phyloP scores from a whole-genome alignment of 768 basidiomycete genomes.

The Termitomyces sp. region DNA sequence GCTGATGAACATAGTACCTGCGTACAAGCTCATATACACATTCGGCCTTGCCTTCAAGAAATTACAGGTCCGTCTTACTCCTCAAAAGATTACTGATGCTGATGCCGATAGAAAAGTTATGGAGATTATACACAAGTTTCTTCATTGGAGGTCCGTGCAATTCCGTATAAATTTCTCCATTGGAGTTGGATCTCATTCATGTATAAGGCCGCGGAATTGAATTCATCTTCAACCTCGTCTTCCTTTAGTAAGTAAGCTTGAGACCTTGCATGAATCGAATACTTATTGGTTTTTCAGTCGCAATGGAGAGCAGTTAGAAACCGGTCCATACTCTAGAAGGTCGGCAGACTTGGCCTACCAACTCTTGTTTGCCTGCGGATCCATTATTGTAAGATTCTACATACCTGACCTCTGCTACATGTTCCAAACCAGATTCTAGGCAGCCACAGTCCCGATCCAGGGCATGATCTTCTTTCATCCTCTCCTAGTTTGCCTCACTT shows the following conservation, averaged over 20 bases:
- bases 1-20: slow-evolving; percentile 46
- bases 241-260: slow-evolving; percentile 56
- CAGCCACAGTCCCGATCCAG: slow-evolving; percentile 56
- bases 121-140: slow-evolving; percentile 71
- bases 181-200: background rate
- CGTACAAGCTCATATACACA: slow-evolving; percentile 53
- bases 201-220: slow-evolving; percentile 39
- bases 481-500: slow-evolving; percentile 61
- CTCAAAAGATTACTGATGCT: background rate
- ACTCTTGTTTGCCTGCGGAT: slow-evolving; percentile 45
- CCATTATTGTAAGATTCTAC: slow-evolving; percentile 51
- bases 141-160: slow-evolving; percentile 56
- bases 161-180: background rate
- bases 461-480: slow-evolving; percentile 57
- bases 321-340: slow-evolving; percentile 46
- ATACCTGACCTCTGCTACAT: background rate
- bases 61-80: slow-evolving; percentile 43
- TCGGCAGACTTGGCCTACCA: slow-evolving; percentile 82
- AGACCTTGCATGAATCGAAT: background rate
- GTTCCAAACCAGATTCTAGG: slow-evolving; percentile 13
- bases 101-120: slow-evolving; percentile 41
- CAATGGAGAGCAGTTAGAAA: slow-evolving; percentile 61
- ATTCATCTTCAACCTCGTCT: slow-evolving; percentile 62
- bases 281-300: slow-evolving; percentile 39
- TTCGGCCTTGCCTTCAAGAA: slow-evolving; percentile 35